Conservation (phyloP, 2,329 filamentous ascomycete species). For the Rugonectria rugulosa region DNA sequence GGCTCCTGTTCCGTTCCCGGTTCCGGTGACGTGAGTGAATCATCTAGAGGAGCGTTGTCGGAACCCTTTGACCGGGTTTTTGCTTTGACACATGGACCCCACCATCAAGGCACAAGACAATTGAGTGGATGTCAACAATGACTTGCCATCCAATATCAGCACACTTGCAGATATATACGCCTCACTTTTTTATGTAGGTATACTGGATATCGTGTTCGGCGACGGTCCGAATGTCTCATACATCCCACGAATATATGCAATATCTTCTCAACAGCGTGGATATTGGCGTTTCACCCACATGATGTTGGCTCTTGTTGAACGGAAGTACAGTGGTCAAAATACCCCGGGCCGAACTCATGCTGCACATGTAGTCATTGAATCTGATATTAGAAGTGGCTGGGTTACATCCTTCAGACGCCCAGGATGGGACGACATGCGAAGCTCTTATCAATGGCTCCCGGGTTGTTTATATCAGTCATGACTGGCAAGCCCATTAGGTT, state of each 20-base stretch:
- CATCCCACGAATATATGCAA: neutral
- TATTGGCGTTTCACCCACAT: conserved; percentile 12
- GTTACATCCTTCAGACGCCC: neutral
- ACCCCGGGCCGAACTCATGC: neutral
- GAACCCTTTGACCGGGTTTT: conserved; percentile 10
- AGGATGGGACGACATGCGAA: conserved; percentile 4
- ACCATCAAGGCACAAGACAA: no score
- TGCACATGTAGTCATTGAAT: neutral
- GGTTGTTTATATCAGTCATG: conserved; percentile 31
- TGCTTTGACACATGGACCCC: conserved; percentile 14
- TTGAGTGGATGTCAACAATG: no score
- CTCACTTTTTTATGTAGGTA: neutral
- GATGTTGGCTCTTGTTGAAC: neutral
- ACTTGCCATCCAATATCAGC: no score
- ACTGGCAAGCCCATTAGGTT: conserved; percentile 18
- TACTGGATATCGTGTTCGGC: conserved; percentile 3
- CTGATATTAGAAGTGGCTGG: conserved; percentile 5
- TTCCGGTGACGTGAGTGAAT: conserved; percentile 19
- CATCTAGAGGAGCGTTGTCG: conserved; percentile 18
- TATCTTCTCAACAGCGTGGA: neutral
- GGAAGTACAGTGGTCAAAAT: neutral
- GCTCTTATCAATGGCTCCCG: conserved; percentile 33
- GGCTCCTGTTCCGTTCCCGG: conserved; percentile 11
- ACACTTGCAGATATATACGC: conserved; percentile 3
- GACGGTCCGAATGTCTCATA: conserved; percentile 7